These are phyloP conservation scores for Cordia subcordata DNA, from an alignment of 257 asterid species.

Conservation along the genomic window DNA sequence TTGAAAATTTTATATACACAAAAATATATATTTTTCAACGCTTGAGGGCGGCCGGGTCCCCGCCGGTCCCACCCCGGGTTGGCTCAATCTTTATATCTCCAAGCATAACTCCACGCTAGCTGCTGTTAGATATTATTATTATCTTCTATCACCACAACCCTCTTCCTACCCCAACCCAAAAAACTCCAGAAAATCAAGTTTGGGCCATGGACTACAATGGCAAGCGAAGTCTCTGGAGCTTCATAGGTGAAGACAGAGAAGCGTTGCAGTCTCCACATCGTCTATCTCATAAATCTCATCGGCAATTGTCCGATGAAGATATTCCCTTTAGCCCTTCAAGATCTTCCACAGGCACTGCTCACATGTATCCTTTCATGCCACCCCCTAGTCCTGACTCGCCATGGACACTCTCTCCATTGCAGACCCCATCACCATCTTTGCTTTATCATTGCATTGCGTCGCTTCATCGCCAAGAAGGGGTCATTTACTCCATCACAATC, in stretches of 20 bases:
- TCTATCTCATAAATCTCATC: constrained; percentile 36
- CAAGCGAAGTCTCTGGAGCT: constrained; percentile 33
- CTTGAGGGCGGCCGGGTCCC: too few species aligned
- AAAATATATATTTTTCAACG: too few species aligned
- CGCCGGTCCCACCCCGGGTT: too few species aligned
- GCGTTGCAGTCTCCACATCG: constrained; percentile 34
- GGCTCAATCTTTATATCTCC: neutral
- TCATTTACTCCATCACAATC: constrained; percentile 58
- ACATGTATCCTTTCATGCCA: constrained; percentile 36
- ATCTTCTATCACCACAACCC: neutral
- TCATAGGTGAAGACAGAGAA: constrained; percentile 32
- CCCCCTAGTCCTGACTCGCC: constrained; percentile 78
- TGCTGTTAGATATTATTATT: neutral
- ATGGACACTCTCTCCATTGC: constrained; percentile 88
- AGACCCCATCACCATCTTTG: constrained; percentile 70
- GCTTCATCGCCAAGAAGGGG: constrained; percentile 83
- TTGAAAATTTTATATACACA: too few species aligned
- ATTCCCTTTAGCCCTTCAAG: constrained; percentile 60
- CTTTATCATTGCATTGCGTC: constrained; percentile 88
- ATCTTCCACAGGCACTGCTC: constrained; percentile 31
- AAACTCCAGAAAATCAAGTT: neutral
- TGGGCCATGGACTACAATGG: constrained; percentile 43
- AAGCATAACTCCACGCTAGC: neutral
- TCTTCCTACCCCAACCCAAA: too few species aligned
- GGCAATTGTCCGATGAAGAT: constrained; percentile 34